Base-by-base conservation (phyloP, 495 filamentous ascomycete species). In the Penicillium argentinense region DNA sequence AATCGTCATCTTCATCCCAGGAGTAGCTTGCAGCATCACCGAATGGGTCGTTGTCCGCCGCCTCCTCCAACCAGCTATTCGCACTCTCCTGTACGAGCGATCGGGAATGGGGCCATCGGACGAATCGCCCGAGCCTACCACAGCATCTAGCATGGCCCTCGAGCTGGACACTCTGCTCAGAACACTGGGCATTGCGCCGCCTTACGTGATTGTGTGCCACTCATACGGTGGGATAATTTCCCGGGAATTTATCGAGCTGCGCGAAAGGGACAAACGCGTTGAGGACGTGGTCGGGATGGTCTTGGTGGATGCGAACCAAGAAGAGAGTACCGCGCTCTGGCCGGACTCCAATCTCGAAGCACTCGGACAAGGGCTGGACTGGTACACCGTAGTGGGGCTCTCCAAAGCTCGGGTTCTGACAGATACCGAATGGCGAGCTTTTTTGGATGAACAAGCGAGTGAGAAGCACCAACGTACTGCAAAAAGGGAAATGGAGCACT, bases 191-290 rank as follows among this genome's bases (percentile, higher is more conserved):
- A n/a, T 64, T n/a, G 17, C 18, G 1, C 58, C 65, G 0, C 70
- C 67, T 12, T 72, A 63, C 41, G 51, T 71, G 1, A 38, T 73
- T 9, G 46, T 72, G 2, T 66, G 56, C 24, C 70, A 73, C 42
- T 72, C 68, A 24, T 73, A 68, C 19, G 70, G 70, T 9, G 70
- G 70, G 4, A 60, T 63, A 19, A 64, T 73, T 21, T 66, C 62
- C 9, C 52, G 70, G 7, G 53, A 58, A 27, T 69, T 73, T 17
- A 6, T 67, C 16, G 49, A 60, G 11, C 39, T 54, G 3, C 25
- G 14, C 7, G 16, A 30, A 9, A 21, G 39, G 24, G 24, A 47
- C 4, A 28, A 39, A 5, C 16, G 6, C 13, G 11, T 5, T 7
- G 21, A 32, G 7, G 29, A 39, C 16, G 33, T 64, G 9, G 39